These are phyloP conservation scores for Yamadazyma conglobata DNA, from an alignment of 1,139 yeast genomes.

Conservation along the genomic window DNA sequence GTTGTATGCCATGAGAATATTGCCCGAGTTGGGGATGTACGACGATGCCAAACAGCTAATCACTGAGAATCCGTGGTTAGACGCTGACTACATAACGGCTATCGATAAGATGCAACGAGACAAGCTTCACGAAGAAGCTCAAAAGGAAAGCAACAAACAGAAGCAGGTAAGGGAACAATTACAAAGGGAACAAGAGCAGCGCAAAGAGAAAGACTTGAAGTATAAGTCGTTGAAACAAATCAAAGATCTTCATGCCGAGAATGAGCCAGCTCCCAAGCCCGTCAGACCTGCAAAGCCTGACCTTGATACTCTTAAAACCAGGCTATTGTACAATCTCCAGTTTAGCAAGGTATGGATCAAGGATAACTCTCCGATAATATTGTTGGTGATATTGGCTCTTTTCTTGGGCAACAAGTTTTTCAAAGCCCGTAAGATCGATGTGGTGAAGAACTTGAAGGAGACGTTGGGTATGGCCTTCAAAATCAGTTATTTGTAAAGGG, in stretches of 20 bases:
- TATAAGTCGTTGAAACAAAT: slow-evolving; percentile 35
- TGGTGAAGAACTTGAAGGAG: slow-evolving; percentile 32
- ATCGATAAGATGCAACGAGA: slow-evolving; percentile 18
- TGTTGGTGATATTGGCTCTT: slow-evolving; percentile 20
- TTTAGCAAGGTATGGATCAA: slow-evolving; percentile 20
- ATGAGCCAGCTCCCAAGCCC: background rate
- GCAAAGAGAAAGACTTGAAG: slow-evolving; percentile 27
- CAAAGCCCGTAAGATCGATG: slow-evolving; percentile 23
- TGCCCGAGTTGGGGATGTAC: slow-evolving; percentile 28
- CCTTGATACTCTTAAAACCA: slow-evolving; percentile 9
- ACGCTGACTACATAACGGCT: slow-evolving; percentile 13
- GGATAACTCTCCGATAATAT: slow-evolving; percentile 29
- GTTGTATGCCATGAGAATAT: slow-evolving; percentile 34
- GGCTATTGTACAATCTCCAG: slow-evolving; percentile 12
- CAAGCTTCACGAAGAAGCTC: slow-evolving; percentile 17
- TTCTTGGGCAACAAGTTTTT: slow-evolving; percentile 22
- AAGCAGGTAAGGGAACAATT: slow-evolving; percentile 22
- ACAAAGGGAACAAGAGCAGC: slow-evolving; percentile 22
- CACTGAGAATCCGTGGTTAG: slow-evolving; percentile 18
- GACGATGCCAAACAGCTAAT: slow-evolving; percentile 28
- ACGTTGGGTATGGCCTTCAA: slow-evolving; percentile 46
- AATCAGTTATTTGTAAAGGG: slow-evolving; percentile 32
- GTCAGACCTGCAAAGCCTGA: slow-evolving; percentile 4
- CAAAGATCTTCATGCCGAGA: slow-evolving; percentile 9
- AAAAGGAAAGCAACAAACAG: slow-evolving; percentile 18